These are phyloP conservation scores for Galium porrigens DNA, from an alignment of 305 asterid genomes.

Conservation along the genomic window DNA sequence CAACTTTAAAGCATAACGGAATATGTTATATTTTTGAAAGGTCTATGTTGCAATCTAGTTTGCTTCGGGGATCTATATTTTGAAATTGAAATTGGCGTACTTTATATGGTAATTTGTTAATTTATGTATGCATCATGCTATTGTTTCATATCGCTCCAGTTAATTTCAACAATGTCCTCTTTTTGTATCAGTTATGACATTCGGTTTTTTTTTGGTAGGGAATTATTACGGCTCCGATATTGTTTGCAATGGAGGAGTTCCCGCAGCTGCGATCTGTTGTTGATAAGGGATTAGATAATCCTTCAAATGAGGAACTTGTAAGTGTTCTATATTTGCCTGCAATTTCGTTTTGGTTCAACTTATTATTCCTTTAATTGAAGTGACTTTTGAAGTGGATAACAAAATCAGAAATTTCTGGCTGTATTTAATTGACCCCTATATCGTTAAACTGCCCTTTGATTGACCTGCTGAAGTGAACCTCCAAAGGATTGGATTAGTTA, in stretches of 20 bases:
- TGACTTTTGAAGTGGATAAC: not conserved
- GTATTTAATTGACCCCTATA: not conserved
- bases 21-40: not conserved
- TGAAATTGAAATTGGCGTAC: not conserved
- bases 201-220: constrained; percentile 33
- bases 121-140: not conserved
- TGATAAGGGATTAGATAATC: constrained; percentile 61
- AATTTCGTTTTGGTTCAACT: not conserved
- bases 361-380: not conserved
- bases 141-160: not conserved
- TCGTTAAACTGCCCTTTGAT: not conserved
- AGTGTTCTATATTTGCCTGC: constrained; percentile 18
- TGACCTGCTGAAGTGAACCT: not conserved
- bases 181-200: constrained; percentile 2
- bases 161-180: not conserved
- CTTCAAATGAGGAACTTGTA: constrained; percentile 59
- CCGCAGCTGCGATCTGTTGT: constrained; percentile 60
- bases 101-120: not conserved
- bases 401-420: not conserved
- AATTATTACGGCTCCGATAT: constrained; percentile 72
- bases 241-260: constrained; percentile 84
- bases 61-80: not conserved
- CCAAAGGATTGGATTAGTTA: not conserved
- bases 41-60: not conserved
- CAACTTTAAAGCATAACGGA: not conserved